Percentiles rank a stretch among this genome's conserved stretches.
Conservation (phyloP, 805 yeast species). For the Candida tibetensis region DNA sequence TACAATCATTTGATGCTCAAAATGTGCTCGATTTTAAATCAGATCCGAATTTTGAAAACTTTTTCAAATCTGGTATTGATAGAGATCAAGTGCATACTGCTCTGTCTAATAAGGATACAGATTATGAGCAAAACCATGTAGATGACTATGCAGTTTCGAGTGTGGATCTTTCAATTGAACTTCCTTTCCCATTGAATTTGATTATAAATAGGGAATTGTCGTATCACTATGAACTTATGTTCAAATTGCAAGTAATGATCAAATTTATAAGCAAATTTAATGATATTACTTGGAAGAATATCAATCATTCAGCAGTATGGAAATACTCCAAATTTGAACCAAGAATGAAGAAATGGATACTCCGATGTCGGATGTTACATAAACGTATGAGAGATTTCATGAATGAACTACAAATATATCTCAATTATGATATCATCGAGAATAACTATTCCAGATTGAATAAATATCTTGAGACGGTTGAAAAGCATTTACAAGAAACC, state of each 20-base stretch:
- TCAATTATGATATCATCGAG: slow-evolving; percentile 60
- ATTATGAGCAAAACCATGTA: slow-evolving; percentile 12
- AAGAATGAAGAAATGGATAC: slow-evolving; percentile 51
- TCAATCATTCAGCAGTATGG: slow-evolving; percentile 68
- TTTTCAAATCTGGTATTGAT: slow-evolving; percentile 44
- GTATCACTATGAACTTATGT: slow-evolving; percentile 75
- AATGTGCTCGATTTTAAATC: slow-evolving; percentile 26
- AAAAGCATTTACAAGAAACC: slow-evolving; percentile 6
- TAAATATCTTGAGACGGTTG: slow-evolving; percentile 14
- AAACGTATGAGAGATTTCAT: slow-evolving; percentile 55
- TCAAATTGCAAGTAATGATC: slow-evolving; percentile 65
- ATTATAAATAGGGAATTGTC: slow-evolving; percentile 67
- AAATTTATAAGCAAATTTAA: slow-evolving; percentile 59
- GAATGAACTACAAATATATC: slow-evolving; percentile 51
- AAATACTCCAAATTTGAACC: slow-evolving; percentile 42
- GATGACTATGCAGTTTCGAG: slow-evolving; percentile 45
- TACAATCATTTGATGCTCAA: slow-evolving; percentile 39
- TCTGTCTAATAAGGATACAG: slow-evolving; percentile 5
- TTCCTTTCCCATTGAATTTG: slow-evolving; percentile 87
- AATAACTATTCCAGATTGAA: slow-evolving; percentile 47
- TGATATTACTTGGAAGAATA: slow-evolving; percentile 70
- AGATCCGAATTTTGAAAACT: slow-evolving; percentile 40
- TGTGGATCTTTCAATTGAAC: slow-evolving; percentile 52
- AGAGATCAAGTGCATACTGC: slow-evolving; percentile 3
- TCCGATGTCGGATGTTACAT: slow-evolving; percentile 54